phyloP scores from a whole-genome alignment of 768 basidiomycete genomes.

The Calocera cornea region DNA sequence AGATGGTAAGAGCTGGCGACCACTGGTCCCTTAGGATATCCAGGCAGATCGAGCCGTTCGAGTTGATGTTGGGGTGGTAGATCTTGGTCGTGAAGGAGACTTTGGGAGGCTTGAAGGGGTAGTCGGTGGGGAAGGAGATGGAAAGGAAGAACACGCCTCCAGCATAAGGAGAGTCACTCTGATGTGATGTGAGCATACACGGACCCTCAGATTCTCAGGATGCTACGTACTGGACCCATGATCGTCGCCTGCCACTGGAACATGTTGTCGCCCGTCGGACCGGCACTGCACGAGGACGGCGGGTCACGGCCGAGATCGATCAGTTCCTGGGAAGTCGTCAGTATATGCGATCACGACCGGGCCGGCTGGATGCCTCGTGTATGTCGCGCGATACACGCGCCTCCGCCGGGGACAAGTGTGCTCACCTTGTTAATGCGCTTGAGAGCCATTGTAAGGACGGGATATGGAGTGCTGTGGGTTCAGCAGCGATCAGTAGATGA shows the following conservation, averaged over 20 bases:
- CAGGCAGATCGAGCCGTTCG: constrained; percentile 96
- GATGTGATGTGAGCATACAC: not conserved
- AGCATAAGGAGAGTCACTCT: constrained; percentile 96
- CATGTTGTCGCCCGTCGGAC: constrained; percentile 94
- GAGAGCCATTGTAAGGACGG: constrained; percentile 56
- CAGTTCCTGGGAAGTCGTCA: constrained; percentile 59
- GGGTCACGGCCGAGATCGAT: constrained; percentile 98
- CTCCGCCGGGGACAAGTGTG: constrained; percentile 11
- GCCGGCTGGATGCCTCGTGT: constrained; percentile 9
- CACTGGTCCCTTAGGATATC: constrained; percentile 98
- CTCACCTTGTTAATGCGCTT: constrained; percentile 99
- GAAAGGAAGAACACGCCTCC: constrained; percentile 99
- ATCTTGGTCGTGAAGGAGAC: constrained; percentile 99
- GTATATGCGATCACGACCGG: not conserved
- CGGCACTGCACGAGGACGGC: constrained; percentile 97
- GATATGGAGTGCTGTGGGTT: not conserved
- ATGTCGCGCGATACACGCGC: not conserved
- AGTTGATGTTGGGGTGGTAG: constrained; percentile 99
- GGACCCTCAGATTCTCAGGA: constrained; percentile 19
- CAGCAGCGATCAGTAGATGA: not conserved
- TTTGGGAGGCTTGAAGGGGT: constrained; percentile 99
- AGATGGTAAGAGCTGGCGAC: constrained; percentile 97
- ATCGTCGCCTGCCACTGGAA: constrained; percentile 99
- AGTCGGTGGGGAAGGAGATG: constrained; percentile 89
- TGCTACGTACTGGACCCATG: constrained; percentile 82